A percentile compares a stretch with the other conserved stretches of the same genome.
Evolutionary conservation across 2,329 filamentous ascomycete genomes (phyloP).

Genomic region (Fusarium albosuccineum): DNA sequence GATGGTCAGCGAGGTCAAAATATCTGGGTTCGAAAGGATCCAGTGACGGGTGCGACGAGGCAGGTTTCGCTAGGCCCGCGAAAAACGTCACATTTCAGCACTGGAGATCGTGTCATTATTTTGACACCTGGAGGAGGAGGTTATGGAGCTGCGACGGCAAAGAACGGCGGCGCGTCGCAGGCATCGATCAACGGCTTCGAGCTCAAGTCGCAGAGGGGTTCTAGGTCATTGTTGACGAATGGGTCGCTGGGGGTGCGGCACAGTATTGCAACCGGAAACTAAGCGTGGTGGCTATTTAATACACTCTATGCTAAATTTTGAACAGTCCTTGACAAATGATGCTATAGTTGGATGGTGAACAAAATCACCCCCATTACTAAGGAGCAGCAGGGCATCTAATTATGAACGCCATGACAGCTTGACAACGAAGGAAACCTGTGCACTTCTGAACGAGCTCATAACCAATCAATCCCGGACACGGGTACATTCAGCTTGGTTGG

Average conservation of each 20-base stretch:
- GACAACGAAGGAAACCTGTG: no score
- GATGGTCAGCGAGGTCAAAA: conserved; percentile 78
- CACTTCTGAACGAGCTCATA: no score
- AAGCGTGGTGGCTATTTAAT: no score
- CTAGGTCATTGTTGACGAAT: conserved; percentile 34
- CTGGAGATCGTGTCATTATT: conserved; percentile 45
- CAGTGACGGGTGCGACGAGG: conserved; percentile 48
- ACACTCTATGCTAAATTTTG: no score
- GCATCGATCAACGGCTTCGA: background rate
- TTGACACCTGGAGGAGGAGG: conserved; percentile 47
- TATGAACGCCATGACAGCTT: no score
- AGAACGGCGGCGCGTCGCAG: background rate
- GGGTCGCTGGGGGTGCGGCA: conserved; percentile 37
- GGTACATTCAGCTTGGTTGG: no score
- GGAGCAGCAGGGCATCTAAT: no score
- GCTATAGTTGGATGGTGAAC: no score
- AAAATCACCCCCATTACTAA: no score
- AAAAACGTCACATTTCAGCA: conserved; percentile 38
- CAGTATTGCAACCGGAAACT: conserved; percentile 38
- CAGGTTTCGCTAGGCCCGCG: conserved; percentile 45
- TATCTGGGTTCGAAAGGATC: conserved; percentile 68
- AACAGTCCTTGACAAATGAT: no score
- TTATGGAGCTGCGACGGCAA: conserved; percentile 25
- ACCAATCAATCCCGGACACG: no score
- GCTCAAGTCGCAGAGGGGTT: conserved; percentile 18